A percentile compares a stretch with the other conserved stretches of the same genome.
Evolutionary conservation across 768 basidiomycete genomes (phyloP).

Genomic region (Termitomyces bulborhizus): DNA sequence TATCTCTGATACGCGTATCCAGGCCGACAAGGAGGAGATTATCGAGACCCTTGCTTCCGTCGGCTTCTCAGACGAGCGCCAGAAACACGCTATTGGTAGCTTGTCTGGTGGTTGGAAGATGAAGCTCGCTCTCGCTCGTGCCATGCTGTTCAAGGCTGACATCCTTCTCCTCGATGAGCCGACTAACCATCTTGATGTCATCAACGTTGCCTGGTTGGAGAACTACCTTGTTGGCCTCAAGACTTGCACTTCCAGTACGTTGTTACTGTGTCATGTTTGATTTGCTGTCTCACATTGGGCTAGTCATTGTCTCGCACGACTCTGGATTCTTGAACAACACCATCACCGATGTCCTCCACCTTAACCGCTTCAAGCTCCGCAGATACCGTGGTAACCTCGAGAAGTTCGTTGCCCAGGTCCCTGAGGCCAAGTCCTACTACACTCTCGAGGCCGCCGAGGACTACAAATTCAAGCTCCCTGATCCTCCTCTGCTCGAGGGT

Average conservation of each 20-base stretch:
- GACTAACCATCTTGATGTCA: constrained; percentile 94
- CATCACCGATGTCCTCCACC: constrained; percentile 94
- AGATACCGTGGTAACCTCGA: constrained; percentile 95
- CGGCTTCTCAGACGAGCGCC: constrained; percentile 87
- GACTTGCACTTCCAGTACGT: constrained; percentile 86
- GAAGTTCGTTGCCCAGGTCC: constrained; percentile 88
- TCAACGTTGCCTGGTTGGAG: constrained; percentile 98
- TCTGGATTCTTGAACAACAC: constrained; percentile 97
- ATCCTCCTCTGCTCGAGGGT: constrained; percentile 96
- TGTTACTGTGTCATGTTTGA: background rate
- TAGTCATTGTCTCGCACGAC: constrained; percentile 97
- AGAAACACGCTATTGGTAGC: constrained; percentile 78
- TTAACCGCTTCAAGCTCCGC: constrained; percentile 97
- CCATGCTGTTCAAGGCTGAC: constrained; percentile 97
- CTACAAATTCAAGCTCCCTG: constrained; percentile 98
- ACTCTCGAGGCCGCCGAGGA: constrained; percentile 92
- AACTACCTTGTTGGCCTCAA: constrained; percentile 83
- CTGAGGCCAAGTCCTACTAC: constrained; percentile 98
- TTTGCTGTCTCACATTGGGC: constrained; percentile 5
- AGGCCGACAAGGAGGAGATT: constrained; percentile 62
- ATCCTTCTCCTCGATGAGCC: constrained; percentile 96
- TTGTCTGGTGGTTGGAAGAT: constrained; percentile 99
- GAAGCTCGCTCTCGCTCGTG: constrained; percentile 96
- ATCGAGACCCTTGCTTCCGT: constrained; percentile 82
- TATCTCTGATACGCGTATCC: constrained; percentile 75